phyloP scores from a whole-genome alignment of 108 stramenopile species.

The Cyclotella atomus region DNA sequence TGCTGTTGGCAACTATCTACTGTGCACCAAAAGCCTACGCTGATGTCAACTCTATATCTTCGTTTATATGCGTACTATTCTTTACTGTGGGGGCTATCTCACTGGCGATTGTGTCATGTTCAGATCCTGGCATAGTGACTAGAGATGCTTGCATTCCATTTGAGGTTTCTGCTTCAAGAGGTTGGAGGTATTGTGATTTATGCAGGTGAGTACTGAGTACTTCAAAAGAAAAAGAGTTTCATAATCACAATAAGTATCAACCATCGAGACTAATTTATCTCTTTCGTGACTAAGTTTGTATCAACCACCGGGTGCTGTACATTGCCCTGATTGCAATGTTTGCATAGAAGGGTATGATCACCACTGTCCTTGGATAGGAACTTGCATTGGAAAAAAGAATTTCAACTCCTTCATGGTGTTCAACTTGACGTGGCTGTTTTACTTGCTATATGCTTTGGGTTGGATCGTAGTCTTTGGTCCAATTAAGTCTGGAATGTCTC shows the following conservation, averaged over 20 bases:
- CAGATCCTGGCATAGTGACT: slow-evolving; percentile 71
- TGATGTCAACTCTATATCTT: slow-evolving; percentile 49
- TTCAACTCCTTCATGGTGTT: slow-evolving; percentile 78
- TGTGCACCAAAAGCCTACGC: slow-evolving; percentile 34
- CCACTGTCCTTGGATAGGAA: slow-evolving; percentile 94
- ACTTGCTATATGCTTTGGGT: slow-evolving; percentile 66
- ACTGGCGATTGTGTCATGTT: slow-evolving; percentile 57
- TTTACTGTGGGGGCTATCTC: slow-evolving; percentile 37
- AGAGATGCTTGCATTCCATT: not conserved
- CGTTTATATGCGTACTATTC: slow-evolving; percentile 59
- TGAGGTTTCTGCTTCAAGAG: slow-evolving; percentile 31
- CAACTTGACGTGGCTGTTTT: slow-evolving; percentile 80
- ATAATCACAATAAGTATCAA: too few species aligned
- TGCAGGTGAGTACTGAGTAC: slow-evolving; percentile 46
- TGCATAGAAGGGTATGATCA: slow-evolving; percentile 92
- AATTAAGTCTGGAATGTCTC: not conserved
- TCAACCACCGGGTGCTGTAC: slow-evolving; percentile 81
- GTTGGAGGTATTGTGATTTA: slow-evolving; percentile 79
- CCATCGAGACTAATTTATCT: too few species aligned
- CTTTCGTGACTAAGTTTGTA: slow-evolving; percentile 31
- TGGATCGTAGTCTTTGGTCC: slow-evolving; percentile 76
- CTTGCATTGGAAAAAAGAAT: slow-evolving; percentile 82
- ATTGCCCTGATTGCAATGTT: slow-evolving; percentile 90
- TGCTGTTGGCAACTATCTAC: slow-evolving; percentile 57
- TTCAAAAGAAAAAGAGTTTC: too few species aligned